phyloP scores from a whole-genome alignment of 257 asterid species.

The Solanum ahanhuiri region DNA sequence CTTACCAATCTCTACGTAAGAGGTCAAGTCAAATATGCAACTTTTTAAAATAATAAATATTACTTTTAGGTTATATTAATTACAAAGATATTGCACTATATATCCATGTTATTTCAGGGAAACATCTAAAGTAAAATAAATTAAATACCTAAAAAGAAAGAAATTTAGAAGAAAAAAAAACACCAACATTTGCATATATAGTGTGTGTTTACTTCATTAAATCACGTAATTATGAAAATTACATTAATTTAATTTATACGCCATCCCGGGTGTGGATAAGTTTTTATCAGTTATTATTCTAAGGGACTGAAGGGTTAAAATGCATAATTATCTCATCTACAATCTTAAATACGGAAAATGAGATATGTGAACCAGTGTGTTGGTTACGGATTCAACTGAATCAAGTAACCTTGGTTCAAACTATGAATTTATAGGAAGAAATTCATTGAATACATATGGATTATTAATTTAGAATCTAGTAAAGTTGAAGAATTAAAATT shows the following conservation, averaged over 20 bases:
- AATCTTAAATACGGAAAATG: not conserved
- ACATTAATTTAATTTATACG: no score
- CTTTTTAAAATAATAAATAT: not conserved
- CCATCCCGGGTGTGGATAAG: rapidly evolving
- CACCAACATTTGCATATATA: not conserved
- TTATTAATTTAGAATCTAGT: no score
- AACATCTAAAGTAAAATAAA: not conserved
- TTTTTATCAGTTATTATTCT: no score
- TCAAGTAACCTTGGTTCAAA: no score
- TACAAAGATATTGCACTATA: not conserved
- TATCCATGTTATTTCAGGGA: not conserved
- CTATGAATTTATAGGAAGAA: no score
- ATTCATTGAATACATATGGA: no score
- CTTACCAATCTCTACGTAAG: not conserved
- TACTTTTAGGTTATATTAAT: not conserved
- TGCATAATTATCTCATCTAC: not conserved
- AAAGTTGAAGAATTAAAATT: no score
- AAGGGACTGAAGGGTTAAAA: not conserved
- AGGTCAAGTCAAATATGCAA: not conserved
- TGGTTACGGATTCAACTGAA: no score
- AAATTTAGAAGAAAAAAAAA: not conserved
- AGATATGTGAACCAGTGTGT: not conserved
- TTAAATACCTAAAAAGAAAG: not conserved
- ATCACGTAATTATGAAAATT: no score
- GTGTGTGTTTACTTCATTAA: no score